Evolutionary conservation across 345 rosid genomes (phyloP), one percentile per base, ranked within the genome.

Genomic region (Isatis tinctoria): DNA sequence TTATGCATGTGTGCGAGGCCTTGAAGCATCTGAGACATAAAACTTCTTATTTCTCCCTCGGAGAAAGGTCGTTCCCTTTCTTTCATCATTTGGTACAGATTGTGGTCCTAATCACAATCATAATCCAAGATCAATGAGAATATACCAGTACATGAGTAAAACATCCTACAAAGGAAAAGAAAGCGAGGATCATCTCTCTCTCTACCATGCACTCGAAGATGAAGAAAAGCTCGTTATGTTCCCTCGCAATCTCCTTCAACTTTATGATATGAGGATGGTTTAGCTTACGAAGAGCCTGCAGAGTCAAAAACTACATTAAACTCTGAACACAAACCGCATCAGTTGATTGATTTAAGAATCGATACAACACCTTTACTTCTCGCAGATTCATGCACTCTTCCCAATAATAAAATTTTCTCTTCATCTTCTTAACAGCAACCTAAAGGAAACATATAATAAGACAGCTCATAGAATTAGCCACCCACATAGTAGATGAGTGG

Each of bases 351-450:
- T 26, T 37, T 6, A 35, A 53, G 0, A 27, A 24, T 10, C 2
- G 8, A 30, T 60, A 65, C 75, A 57, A 44, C 65, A 93, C 98
- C 92, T 93, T 93, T 51, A 93, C 92, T 88, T 93, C 98, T 78
- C 96, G 79, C 74, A 93, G 82, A 76, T 88, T 91, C 82, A 86
- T 83, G 75, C 94, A 93, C 35, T 93, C 97, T 80, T 89, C 97
- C 98, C 98, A 93, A 63, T 80, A 88, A 68, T 87, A 89, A 78
- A 91, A 93, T 61, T 89, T 91, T 67, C 96, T 85, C 84, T 93
- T 93, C 98, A 93, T 93, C 85, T 83, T 91, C 85, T 93, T 93
- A 44, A 93, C 92, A 74, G 97, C 98, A 87, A 93, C 98, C 98
- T 93, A 5, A 32, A 30, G 35, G 75, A 51, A 72, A 33, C 62